A percentile compares a stretch with the other conserved stretches of the same genome.
Conservation (phyloP, 2,329 filamentous ascomycete genomes). For the Leptosphaerulina australis region DNA sequence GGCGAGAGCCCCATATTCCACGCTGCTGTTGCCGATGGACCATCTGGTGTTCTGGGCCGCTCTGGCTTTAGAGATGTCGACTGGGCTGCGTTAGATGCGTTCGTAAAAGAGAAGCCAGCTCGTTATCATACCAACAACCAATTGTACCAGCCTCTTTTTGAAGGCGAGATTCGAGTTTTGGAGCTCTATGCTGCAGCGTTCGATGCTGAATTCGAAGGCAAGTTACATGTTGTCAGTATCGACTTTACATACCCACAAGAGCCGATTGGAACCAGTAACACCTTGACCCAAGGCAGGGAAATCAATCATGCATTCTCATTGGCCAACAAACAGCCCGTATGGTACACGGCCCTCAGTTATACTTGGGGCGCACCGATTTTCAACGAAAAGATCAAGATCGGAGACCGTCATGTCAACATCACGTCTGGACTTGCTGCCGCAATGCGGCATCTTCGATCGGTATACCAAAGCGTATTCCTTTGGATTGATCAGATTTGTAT, state of each 20-base stretch:
- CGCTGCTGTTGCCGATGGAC: not conserved
- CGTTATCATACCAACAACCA: not conserved
- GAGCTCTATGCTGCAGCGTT: conserved; percentile 23
- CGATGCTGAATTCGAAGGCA: conserved; percentile 15
- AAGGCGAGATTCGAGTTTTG: conserved; percentile 31
- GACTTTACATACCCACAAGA: not conserved
- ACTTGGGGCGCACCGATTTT: conserved; percentile 30
- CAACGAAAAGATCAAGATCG: conserved; percentile 20
- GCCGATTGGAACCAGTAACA: not conserved
- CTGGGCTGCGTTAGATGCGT: no score
- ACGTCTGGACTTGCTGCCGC: conserved; percentile 27
- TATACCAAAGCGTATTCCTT: conserved; percentile 26
- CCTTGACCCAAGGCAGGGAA: not conserved
- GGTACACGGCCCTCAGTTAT: conserved; percentile 36
- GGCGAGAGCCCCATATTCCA: not conserved
- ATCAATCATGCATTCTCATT: conserved; percentile 30
- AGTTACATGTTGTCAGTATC: not conserved
- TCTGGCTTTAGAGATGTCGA: not conserved
- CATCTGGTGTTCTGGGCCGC: not conserved
- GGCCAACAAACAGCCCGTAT: conserved; percentile 14
- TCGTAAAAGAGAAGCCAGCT: no score
- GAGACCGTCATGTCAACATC: conserved; percentile 19
- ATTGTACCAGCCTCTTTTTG: conserved; percentile 11
- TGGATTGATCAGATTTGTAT: conserved; percentile 37
- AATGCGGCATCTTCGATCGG: conserved; percentile 22